Conservation (phyloP, 352 stramenopile species). For the Phytopythium helicoides region DNA sequence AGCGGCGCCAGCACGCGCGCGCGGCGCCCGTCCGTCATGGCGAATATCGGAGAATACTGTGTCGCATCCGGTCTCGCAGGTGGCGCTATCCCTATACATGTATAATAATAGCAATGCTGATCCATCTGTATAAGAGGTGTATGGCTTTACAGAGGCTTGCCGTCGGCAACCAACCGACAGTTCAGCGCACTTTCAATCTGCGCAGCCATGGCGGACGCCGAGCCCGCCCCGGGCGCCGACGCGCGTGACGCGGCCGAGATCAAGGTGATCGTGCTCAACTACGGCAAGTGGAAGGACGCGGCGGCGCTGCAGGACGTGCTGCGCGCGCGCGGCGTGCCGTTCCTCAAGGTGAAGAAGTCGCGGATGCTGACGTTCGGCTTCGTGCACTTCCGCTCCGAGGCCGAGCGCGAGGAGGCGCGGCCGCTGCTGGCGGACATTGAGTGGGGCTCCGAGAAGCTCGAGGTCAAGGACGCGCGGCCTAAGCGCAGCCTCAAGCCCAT, state of each 20-base stretch:
- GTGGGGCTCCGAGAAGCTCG: slow-evolving; percentile 67
- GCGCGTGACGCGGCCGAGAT: slow-evolving; percentile 46
- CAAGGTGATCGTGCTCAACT: slow-evolving; percentile 88
- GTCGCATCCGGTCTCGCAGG: slow-evolving; percentile 5
- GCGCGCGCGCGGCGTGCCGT: slow-evolving; percentile 39
- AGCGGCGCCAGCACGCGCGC: slow-evolving; percentile 36
- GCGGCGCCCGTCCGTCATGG: background rate
- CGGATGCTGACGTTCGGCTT: slow-evolving; percentile 81
- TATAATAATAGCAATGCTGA: no score
- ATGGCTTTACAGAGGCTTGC: background rate
- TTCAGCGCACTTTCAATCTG: no score
- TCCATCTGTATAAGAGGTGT: no score
- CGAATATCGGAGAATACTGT: background rate
- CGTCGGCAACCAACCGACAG: background rate
- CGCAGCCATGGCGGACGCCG: no score
- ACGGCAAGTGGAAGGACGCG: slow-evolving; percentile 83
- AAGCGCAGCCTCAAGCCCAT: slow-evolving; percentile 50
- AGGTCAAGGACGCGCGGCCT: slow-evolving; percentile 74
- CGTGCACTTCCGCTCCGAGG: slow-evolving; percentile 58
- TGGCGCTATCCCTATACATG: no score
- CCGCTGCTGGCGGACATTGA: slow-evolving; percentile 47
- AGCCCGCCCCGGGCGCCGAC: background rate
- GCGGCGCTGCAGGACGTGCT: slow-evolving; percentile 62
- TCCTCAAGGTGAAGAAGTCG: slow-evolving; percentile 77
- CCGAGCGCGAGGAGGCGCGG: slow-evolving; percentile 54